Base-by-base conservation (phyloP, 1,284 basidiomycete genomes). In the Cerioporus squamosus region DNA sequence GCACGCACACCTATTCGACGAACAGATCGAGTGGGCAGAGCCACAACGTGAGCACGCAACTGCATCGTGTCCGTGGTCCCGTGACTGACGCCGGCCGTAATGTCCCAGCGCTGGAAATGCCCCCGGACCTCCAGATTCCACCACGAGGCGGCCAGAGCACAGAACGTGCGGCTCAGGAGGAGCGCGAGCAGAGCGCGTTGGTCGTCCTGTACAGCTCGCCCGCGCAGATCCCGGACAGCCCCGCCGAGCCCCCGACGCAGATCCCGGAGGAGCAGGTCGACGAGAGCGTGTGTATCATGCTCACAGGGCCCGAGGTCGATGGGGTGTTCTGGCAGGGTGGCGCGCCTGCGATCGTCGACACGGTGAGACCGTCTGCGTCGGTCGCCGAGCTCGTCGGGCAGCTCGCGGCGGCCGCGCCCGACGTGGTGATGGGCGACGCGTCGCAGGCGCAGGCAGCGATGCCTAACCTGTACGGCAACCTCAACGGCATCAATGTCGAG, bases 21-120 rank as follows among this genome's bases (percentile, higher is more conserved):
- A 93, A 75, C 80, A 84, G 57, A 78, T 91, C 66, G 91, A 93
- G 78, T 93, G 90, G 90, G 79, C 77, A 67, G 91, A 93, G 68
- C 90, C 90, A 62, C 72, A 81, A 67, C 77, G 91, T 93, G 81
- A 84, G 78, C 70, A 66, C 58, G 53, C 42, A 55, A 61, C 47
- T 45, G 43, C 29, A 59, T 45, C 51, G 59, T 51, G 61, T 56
- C 43, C 40, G 54, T 53, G 48, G 33, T 50, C 57, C 53, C 42
- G 64, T 64, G 57, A 66, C 62, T 66, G 39, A 69, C 57, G 24
- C 57, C 61, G 59, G 61, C 62, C 63, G 62, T 58, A 67, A 53
- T 62, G 63, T 58, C 67, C 53, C 69, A 91, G 89, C 75, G 44
- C 74, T 91, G 63, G 86, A 88, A 65, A 79, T 88, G 53, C 85